Percentiles rank a stretch among this genome's conserved stretches.
Conservation (phyloP, 495 filamentous ascomycete species). For the Lepidopterella palustris region DNA sequence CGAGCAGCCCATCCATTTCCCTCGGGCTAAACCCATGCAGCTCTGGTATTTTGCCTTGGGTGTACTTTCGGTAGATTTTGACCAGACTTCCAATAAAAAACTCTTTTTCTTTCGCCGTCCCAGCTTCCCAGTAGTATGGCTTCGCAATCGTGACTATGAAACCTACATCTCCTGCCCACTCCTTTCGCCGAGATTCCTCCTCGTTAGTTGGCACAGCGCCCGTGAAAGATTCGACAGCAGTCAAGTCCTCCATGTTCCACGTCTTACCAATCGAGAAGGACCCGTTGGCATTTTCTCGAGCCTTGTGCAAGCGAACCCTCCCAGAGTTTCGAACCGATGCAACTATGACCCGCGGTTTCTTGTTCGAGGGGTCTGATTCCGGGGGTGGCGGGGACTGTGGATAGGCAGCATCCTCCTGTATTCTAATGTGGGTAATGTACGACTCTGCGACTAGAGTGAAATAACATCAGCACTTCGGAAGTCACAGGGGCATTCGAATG, state of each 20-base stretch:
- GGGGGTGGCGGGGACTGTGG: conserved; percentile 84
- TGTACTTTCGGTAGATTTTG: conserved; percentile 95
- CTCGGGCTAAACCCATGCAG: conserved; percentile 74
- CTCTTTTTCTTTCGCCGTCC: conserved; percentile 88
- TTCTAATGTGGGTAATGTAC: conserved; percentile 93
- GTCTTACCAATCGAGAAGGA: conserved; percentile 97
- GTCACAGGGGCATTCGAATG: conserved; percentile 12
- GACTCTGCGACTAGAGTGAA: conserved; percentile 67
- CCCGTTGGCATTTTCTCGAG: conserved; percentile 86
- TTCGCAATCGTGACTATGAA: conserved; percentile 89
- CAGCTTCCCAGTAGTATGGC: conserved; percentile 94
- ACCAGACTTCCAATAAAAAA: conserved; percentile 93
- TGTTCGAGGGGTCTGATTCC: conserved; percentile 58
- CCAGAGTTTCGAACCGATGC: conserved; percentile 88
- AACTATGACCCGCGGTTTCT: conserved; percentile 86
- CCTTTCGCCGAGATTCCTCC: conserved; percentile 58
- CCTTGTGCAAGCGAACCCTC: conserved; percentile 91
- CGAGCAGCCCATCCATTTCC: conserved; percentile 66
- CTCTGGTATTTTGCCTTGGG: conserved; percentile 72
- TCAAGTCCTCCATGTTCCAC: conserved; percentile 87
- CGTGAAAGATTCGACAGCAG: conserved; percentile 69
- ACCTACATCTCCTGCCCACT: conserved; percentile 72
- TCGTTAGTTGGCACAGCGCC: conserved; percentile 45
- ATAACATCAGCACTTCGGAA: background rate
- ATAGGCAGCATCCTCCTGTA: conserved; percentile 74